Base-by-base conservation (phyloP, 2,329 filamentous ascomycete genomes). In the Aspergillus spinulosporus region DNA sequence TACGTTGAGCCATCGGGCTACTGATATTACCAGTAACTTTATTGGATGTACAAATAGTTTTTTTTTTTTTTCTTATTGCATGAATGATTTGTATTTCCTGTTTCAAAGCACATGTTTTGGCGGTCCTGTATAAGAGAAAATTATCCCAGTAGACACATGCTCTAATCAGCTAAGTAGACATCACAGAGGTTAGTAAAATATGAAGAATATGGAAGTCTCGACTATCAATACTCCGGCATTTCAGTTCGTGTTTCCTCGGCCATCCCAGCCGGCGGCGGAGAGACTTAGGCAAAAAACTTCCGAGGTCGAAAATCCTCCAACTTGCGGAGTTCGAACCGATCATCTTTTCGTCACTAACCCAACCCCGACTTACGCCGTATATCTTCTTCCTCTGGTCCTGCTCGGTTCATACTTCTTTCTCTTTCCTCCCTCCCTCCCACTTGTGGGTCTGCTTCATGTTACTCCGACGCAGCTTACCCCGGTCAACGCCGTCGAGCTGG, bases 401-500 rank as follows among this genome's bases (percentile, higher is more conserved):
- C 58, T 58, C 54, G 57, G 54, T 46, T 55, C 52, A 56, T 58
- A 54, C 56, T 52, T 48, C 52, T 21, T 55, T 54, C 54, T 37
- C 43, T 43, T 48, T 52, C 49, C 47, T 54, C 54, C 34, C 59
- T 52, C 52, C 49, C 47, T 37, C 45, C 50, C 54, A 48, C 53
- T 58, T 54, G 59, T 63, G 54, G 26, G 62, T 64, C 63, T 62
- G 59, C 69, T 70, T 71, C 62, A 78, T 78, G 76, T 76, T 78
- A 66, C 70, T 74, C 60, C 72, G 75, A 69, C 69, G 68, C 60
- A 69, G 66, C 61, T 68, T 72, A 52, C 67, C 64, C 63, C 72
- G 73, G 59, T 67, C 70, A 53, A 71, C 71, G 63, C 74, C 76
- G 74, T 69, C 74, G 74, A 77, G 76, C 73, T 75, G 75, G 75